Base-by-base conservation (phyloP, 2,329 filamentous ascomycete species). In the Cytospora schulzeri region DNA sequence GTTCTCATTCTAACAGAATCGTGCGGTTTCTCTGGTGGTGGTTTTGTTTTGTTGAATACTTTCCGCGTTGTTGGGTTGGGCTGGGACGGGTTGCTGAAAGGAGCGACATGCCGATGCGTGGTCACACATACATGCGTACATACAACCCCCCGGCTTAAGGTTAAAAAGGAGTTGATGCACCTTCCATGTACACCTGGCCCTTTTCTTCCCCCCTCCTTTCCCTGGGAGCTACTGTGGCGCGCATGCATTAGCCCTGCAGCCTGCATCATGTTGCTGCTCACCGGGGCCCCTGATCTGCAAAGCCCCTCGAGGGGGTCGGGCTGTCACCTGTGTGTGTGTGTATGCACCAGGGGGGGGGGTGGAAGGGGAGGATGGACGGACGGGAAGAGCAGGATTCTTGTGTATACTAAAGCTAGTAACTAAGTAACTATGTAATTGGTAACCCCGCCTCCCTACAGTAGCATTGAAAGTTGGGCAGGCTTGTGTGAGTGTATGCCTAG, bases 111-210 rank as follows among this genome's bases (percentile, higher is more conserved):
- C 19, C 19, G 41, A n/a, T 45, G 38, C 38, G 38, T n/a, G 8
- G 19, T 48, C n/a, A 48, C 12, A 22, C 12, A n/a, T 17, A n/a
- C 19, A n/a, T 7, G 19, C 17, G 7, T n/a, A 45, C 14, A 38
- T 17, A 33, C 31, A 52, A 31, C 9, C 4, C 14, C n/a, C 19
- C 31, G 48, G 26, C 28, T 8, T 1, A 51, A 31, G 2, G 58
- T 51, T 24, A n/a, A 54, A n/a, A 4, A 31, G 35, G 22, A 24
- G 24, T 53, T 19, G 9, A 60, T 19, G 26, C 31, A 28, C 7
- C 58, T 33, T 8, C 58, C 57, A 8, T 54, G 50, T 14, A 54
- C 50, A n/a, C 50, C 48, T 33, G n/a, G n/a, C n/a, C n/a, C n/a
- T n/a, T n/a, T n/a, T n/a, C n/a, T n/a, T n/a, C n/a, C 58, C 31